Evolutionary conservation across 371 early-diverging fungal species (phyloP).

Genomic region (Racocetra persica): DNA sequence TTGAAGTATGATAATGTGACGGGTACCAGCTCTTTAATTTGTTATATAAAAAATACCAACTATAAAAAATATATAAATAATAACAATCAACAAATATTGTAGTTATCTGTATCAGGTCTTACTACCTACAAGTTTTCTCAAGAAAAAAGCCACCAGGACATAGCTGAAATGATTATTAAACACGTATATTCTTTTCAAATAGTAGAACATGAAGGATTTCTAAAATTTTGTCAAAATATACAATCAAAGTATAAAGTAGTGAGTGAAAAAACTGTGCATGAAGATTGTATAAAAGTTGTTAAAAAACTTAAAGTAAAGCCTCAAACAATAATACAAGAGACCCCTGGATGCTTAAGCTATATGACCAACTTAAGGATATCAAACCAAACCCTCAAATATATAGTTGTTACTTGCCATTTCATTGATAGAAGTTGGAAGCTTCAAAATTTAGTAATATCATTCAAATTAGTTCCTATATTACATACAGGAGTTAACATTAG

Average conservation of each 20-base stretch:
- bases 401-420: neutral
- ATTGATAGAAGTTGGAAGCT: neutral
- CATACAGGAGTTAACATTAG: neutral
- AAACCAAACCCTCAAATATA: neutral
- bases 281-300: constrained; percentile 16
- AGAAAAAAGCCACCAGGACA: constrained; percentile 12
- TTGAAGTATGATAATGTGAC: constrained; percentile 6
- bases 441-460: neutral
- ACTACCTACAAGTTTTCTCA: neutral
- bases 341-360: neutral
- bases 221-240: neutral
- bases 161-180: constrained; percentile 2
- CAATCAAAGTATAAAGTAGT: constrained; percentile 14
- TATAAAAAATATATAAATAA: neutral
- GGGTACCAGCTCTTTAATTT: constrained; percentile 3
- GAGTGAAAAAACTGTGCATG: neutral
- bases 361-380: neutral
- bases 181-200: neutral
- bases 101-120: constrained; percentile 12
- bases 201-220: constrained; percentile 14
- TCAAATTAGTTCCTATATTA: neutral
- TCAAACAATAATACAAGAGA: neutral
- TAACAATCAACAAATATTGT: neutral
- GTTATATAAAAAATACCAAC: neutral
- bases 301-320: neutral